Evolutionary conservation across 2,329 filamentous ascomycete genomes (phyloP).

Genomic region (Daldinia sp.): DNA sequence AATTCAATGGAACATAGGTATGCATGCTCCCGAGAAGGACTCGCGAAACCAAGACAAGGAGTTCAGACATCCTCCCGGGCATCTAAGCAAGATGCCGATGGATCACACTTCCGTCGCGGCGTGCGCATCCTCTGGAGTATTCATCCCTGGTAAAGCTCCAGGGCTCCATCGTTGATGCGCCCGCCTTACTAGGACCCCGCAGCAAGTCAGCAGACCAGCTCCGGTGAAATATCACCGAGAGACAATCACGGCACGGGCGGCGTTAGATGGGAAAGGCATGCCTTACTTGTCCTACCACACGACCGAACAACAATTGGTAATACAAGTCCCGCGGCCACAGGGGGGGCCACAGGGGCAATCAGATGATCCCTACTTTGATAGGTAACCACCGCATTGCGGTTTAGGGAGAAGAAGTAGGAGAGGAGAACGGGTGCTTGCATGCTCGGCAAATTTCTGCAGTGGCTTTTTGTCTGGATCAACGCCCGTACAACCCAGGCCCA

Average conservation of each 20-base stretch:
- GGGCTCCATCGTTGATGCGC: conserved; percentile 14
- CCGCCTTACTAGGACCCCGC: conserved; percentile 28
- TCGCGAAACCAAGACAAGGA: conserved; percentile 14
- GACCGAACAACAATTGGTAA: conserved; percentile 17
- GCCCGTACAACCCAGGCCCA: conserved; percentile 13
- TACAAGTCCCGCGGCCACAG: conserved; percentile 15
- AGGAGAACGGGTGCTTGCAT: conserved; percentile 34
- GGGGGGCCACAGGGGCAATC: conserved; percentile 13
- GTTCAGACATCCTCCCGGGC: conserved; percentile 16
- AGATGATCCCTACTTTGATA: conserved; percentile 40
- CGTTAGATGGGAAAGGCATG: conserved; percentile 18
- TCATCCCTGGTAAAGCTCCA: conserved; percentile 10
- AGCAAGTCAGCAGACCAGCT: conserved; percentile 19
- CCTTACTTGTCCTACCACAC: conserved; percentile 28
- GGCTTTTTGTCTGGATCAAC: conserved; percentile 18
- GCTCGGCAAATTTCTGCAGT: conserved; percentile 36
- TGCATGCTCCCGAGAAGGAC: conserved; percentile 29
- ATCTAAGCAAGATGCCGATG: conserved; percentile 24
- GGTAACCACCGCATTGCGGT: conserved; percentile 21
- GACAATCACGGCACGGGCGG: conserved; percentile 25
- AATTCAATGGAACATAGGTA: conserved; percentile 13
- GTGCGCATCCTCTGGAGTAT: conserved; percentile 7
- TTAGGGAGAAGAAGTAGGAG: conserved; percentile 9
- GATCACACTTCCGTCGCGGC: conserved; percentile 19
- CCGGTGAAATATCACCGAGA: conserved; percentile 37